Base-by-base conservation (phyloP, 1,284 basidiomycete genomes). In the Cutaneotrichosporon mucoides region DNA sequence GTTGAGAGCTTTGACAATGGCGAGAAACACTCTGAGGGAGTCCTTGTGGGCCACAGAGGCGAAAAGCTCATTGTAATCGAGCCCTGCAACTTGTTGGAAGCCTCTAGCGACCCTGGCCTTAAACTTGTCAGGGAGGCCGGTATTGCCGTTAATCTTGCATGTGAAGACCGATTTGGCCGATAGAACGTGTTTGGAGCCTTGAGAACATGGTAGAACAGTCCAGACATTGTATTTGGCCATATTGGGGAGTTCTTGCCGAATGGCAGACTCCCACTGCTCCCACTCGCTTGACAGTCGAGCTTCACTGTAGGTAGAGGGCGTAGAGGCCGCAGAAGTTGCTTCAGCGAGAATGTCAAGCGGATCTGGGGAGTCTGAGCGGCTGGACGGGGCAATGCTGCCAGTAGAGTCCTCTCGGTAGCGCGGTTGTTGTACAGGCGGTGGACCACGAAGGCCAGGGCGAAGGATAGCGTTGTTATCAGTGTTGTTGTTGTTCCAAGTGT, bases 21-120 rank as follows among this genome's bases (percentile, higher is more conserved):
- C 38, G 2, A 70, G 54, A 36, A 70, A 61, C 4, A 68, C 49
- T 40, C 65, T 49, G n/a, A 68, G 60, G 10, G 63, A 55, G 52
- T 69, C 65, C 47, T 66, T 67, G 59, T 68, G 67, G 0, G 60
- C 68, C 24, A 69, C 69, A 24, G 59, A 50, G 5, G 63, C 54
- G 40, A 47, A 66, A 2, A 56, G 16, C 13, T 68, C 65, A 34
- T 62, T 62, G 54, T 52, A 66, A 49, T 70, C 61, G 7, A 66
- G 6, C 11, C 66, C 64, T 9, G 34, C 43, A 24, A 57, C n/a
- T 49, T 63, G 60, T 10, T 13, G 9, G 51, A 42, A 62, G n/a
- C 63, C 59, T 46, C 60, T 57, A n/a, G 55, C 61, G 7, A 63
- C 61, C 59, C 61, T 45, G 16, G 65, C 60, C 36, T 62, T 64